Evolutionary conservation across 306 rosid genomes (phyloP), one percentile per base, ranked within the genome.

Genomic region (Hippophae rhamnoides): DNA sequence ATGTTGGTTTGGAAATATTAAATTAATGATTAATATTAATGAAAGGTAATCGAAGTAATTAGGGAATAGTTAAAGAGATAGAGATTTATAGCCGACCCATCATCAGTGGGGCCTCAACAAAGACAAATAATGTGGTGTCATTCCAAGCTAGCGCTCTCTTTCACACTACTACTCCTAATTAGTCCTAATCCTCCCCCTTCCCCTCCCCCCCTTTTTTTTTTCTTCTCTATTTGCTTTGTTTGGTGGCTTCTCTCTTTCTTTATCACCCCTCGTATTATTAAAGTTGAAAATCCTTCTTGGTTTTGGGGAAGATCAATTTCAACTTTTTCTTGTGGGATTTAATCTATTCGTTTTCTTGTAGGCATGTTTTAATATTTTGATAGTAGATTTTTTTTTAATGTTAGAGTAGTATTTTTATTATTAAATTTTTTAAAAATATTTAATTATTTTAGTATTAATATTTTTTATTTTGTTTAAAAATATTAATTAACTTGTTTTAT

Each of bases 91-190:
- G 83, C 80, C 71, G 76, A 81, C 79, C 70, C 72, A 7, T 60
- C 45, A 41, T 60, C 45, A 41, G 80, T 84, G 85, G 82, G 80
- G 51, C 67, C 83, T 41, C 63, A 26, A 43, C 69, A 77, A 76
- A 74, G 80, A 76, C 86, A 82, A 84, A 78, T 63, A 72, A 66
- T 58, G 75, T 74, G 86, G 82, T 84, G 84, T 83, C 80, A 76
- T 84, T 87, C 80, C 81, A 78, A 74, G n/a, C n/a, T n/a, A n/a
- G 72, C 86, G 72, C 83, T 76, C 78, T 67, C 76, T 78, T 73
- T 78, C 84, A 70, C 84, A 82, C 46, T 69, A 18, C 23, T 18
- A 18, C 23, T 18, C 23, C 23, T 18, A 18, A 18, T 18, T 18
- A 18, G 23, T 18, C 23, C 23, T 18, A 18, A 18, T 18, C 23